A percentile compares a stretch with the other conserved stretches of the same genome.
These are phyloP conservation scores for Scleroderma bovista DNA, from an alignment of 768 basidiomycete genomes.

Conservation along the genomic window DNA sequence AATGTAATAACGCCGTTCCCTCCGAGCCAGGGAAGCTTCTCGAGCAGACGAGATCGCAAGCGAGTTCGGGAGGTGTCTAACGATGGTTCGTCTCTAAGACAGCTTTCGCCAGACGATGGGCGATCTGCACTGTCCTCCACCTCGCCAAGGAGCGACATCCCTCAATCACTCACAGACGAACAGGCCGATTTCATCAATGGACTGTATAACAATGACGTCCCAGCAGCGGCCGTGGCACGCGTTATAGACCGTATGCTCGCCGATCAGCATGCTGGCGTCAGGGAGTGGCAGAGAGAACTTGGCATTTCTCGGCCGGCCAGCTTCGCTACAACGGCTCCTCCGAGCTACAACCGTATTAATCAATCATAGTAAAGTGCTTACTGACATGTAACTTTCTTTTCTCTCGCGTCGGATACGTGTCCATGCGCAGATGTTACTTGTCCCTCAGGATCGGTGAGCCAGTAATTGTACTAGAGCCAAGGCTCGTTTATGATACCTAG, in stretches of 20 bases:
- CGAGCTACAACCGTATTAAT: neutral
- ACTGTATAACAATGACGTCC: slow-evolving; percentile 16
- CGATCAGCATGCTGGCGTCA: slow-evolving; percentile 13
- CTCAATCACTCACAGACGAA: slow-evolving; percentile 16
- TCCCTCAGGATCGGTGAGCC: too few species aligned
- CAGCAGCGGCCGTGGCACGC: slow-evolving; percentile 18
- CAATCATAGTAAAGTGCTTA: neutral
- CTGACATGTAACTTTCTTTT: neutral
- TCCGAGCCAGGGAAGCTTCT: neutral
- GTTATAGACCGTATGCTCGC: slow-evolving; percentile 20
- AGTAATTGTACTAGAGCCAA: too few species aligned
- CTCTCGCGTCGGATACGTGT: too few species aligned
- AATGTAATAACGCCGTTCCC: slow-evolving; percentile 7
- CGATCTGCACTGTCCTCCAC: neutral
- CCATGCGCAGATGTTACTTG: too few species aligned
- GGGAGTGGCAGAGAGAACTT: slow-evolving; percentile 17
- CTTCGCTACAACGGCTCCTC: slow-evolving; percentile 6
- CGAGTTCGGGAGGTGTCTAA: slow-evolving; percentile 1
- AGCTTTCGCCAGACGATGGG: neutral
- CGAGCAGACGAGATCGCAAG: slow-evolving; percentile 1
- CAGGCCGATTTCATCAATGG: slow-evolving; percentile 22
- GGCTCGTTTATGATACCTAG: too few species aligned
- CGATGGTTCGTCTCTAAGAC: neutral
- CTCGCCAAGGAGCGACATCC: slow-evolving; percentile 1
- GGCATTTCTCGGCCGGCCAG: slow-evolving; percentile 12